Conservation (phyloP, 2,329 filamentous ascomycete species). For the Colletotrichum musicola region DNA sequence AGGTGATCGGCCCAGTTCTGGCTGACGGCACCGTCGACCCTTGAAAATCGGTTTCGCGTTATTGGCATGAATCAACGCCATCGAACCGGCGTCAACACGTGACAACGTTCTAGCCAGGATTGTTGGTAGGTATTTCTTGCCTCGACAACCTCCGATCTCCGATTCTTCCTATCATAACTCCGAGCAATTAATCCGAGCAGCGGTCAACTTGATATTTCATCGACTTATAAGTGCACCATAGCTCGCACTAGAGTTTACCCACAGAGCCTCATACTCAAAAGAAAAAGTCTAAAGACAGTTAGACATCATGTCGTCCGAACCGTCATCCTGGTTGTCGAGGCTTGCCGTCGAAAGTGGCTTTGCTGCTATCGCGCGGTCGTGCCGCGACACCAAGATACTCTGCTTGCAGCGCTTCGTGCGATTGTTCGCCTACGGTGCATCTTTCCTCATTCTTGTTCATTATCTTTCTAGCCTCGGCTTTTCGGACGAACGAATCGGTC, state of each 20-base stretch:
- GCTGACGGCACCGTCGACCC: constrained; percentile 1
- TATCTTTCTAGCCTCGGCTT: constrained; percentile 65
- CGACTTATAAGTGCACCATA: constrained; percentile 17
- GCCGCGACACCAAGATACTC: constrained; percentile 67
- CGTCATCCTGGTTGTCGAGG: constrained; percentile 20
- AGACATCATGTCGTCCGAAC: constrained; percentile 20
- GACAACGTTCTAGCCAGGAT: not conserved
- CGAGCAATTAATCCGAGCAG: constrained; percentile 17
- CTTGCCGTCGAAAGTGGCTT: constrained; percentile 58
- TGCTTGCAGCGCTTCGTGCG: constrained; percentile 71
- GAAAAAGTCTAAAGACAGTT: not conserved
- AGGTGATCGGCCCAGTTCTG: constrained; percentile 1
- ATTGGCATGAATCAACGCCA: constrained; percentile 11
- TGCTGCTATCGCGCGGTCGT: constrained; percentile 54
- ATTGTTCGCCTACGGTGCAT: constrained; percentile 72
- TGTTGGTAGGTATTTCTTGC: not conserved
- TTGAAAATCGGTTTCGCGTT: not conserved
- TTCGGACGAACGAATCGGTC: constrained; percentile 65
- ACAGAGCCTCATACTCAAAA: not conserved
- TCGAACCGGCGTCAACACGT: constrained; percentile 10
- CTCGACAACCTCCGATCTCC: constrained; percentile 11
- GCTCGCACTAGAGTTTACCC: not conserved
- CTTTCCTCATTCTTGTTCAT: constrained; percentile 68
- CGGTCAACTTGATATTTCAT: not conserved
- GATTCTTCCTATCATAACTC: constrained; percentile 29